Conservation (phyloP, 2,329 filamentous ascomycete species). For the Aquanectria penicillioides region DNA sequence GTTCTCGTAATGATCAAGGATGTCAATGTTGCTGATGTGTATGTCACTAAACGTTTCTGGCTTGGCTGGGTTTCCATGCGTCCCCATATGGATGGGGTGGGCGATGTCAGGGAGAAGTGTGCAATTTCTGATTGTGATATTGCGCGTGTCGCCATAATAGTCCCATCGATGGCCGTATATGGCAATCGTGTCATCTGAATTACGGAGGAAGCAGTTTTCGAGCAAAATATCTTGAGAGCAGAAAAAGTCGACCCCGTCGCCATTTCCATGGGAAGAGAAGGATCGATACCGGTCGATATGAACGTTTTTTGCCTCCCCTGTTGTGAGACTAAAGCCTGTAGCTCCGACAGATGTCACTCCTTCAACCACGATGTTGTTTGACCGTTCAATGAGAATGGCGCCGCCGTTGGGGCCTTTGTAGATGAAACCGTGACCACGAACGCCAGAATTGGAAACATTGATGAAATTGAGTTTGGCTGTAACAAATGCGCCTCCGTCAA, state of each 20-base stretch:
- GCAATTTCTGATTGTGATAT: conserved; percentile 46
- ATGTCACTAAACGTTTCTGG: conserved; percentile 46
- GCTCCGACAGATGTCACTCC: conserved; percentile 31
- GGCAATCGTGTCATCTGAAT: conserved; percentile 49
- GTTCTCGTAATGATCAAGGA: conserved; percentile 48
- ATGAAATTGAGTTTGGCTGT: conserved; percentile 33
- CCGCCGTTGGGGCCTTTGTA: conserved; percentile 18
- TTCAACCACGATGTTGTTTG: conserved; percentile 33
- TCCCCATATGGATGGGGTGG: conserved; percentile 49
- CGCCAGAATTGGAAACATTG: conserved; percentile 12
- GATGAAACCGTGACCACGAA: conserved; percentile 40
- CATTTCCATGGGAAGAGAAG: conserved; percentile 33
- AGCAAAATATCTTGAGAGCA: conserved; percentile 32
- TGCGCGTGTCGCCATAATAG: conserved; percentile 45
- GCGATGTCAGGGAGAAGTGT: conserved; percentile 45
- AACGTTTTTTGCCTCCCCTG: conserved; percentile 31
- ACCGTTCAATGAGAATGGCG: conserved; percentile 22
- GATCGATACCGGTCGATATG: conserved; percentile 32
- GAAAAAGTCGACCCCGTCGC: conserved; percentile 42
- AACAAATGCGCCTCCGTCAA: conserved; percentile 29
- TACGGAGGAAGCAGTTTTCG: conserved; percentile 48
- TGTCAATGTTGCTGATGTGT: conserved; percentile 47
- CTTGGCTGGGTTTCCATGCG: conserved; percentile 46
- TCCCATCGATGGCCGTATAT: conserved; percentile 46
- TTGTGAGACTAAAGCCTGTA: conserved; percentile 29